phyloP scores from a whole-genome alignment of 1,284 basidiomycete genomes.

The Papiliotrema laurentii region DNA sequence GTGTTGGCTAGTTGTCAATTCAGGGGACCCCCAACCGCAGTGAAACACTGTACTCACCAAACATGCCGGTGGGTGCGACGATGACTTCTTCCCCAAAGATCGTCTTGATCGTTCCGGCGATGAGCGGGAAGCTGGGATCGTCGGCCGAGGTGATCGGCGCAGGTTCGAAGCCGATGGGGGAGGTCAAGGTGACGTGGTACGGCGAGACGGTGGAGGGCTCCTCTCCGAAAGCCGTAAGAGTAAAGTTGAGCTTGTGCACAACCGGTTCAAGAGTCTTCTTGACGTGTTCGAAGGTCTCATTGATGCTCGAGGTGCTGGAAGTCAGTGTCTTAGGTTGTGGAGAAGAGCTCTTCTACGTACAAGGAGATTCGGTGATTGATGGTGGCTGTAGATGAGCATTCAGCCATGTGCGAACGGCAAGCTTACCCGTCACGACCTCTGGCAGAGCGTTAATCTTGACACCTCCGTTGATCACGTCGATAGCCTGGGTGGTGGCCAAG shows the following conservation, averaged over 20 bases:
- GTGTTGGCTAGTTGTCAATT: conserved; percentile 38
- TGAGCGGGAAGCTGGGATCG: conserved; percentile 44
- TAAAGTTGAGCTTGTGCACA: conserved; percentile 46
- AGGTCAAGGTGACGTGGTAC: conserved; percentile 20
- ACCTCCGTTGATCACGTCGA: conserved; percentile 45
- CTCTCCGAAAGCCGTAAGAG: conserved; percentile 32
- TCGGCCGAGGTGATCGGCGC: conserved; percentile 49
- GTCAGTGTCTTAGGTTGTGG: background rate
- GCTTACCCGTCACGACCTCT: conserved; percentile 41
- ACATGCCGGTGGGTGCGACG: conserved; percentile 52
- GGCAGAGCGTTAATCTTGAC: conserved; percentile 50
- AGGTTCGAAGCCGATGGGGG: conserved; percentile 42
- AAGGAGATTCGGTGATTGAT: conserved; percentile 52
- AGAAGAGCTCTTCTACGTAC: conserved; percentile 12
- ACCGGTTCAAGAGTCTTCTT: conserved; percentile 41
- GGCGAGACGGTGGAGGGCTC: conserved; percentile 12
- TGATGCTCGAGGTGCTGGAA: conserved; percentile 43
- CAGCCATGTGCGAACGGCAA: background rate
- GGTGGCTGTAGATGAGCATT: conserved; percentile 15
- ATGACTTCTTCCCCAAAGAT: conserved; percentile 48
- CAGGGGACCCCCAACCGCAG: background rate
- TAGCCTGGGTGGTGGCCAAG: conserved; percentile 44
- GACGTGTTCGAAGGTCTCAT: conserved; percentile 47
- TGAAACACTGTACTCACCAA: conserved; percentile 24
- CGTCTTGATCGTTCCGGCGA: conserved; percentile 46